Conservation (phyloP, 495 filamentous ascomycete species). For the Penicillium cataractarum region DNA sequence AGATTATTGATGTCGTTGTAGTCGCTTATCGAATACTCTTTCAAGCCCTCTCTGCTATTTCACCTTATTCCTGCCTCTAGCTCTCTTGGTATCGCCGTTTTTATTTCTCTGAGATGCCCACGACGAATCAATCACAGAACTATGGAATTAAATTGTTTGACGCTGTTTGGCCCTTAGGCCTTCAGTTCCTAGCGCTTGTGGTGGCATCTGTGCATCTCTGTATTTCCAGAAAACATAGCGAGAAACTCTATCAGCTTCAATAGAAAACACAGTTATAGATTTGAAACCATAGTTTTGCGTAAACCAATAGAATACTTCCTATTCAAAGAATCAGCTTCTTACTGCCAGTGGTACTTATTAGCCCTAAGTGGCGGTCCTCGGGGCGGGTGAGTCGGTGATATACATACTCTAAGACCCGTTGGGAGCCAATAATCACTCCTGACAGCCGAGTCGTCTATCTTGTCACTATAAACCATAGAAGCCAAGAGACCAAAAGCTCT, state of each 20-base stretch:
- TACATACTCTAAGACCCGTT: background rate
- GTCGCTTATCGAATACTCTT: background rate
- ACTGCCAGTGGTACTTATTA: background rate
- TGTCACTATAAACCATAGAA: too few relatives aligned
- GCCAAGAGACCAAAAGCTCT: too few relatives aligned
- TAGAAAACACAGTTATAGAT: background rate
- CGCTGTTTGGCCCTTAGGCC: too few relatives aligned
- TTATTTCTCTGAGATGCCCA: too few relatives aligned
- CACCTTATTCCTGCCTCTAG: background rate
- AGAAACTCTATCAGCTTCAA: background rate
- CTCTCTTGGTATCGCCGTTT: too few relatives aligned
- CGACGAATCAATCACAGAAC: too few relatives aligned
- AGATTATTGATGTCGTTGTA: background rate
- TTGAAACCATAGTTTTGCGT: background rate
- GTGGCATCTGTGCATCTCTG: background rate
- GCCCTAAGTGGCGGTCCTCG: too few relatives aligned
- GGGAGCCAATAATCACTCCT: background rate
- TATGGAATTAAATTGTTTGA: too few relatives aligned
- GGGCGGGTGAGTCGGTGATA: too few relatives aligned
- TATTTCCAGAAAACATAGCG: too few relatives aligned
- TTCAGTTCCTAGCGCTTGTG: background rate
- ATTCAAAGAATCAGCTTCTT: background rate
- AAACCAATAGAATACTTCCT: background rate
- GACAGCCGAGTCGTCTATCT: background rate
- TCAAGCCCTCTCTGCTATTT: background rate